phyloP scores from a whole-genome alignment of 371 early-diverging fungal genomes.

The Actinomucor elegans region DNA sequence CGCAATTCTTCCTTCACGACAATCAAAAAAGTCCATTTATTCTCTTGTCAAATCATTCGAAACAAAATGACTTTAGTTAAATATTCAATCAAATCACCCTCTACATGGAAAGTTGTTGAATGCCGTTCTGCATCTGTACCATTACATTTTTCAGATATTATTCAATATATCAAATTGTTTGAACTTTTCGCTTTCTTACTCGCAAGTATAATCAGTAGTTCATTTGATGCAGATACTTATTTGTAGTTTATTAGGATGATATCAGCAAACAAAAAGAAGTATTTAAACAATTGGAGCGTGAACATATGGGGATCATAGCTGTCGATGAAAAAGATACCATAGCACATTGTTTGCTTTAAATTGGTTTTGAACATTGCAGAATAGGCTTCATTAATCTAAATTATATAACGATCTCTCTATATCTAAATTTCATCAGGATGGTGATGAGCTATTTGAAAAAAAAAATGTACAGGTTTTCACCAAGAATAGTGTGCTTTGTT shows the following conservation, averaged over 20 bases:
- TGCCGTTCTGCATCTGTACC: slow-evolving; percentile 14
- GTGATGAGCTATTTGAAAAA: slow-evolving; percentile 1
- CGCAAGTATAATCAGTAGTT: slow-evolving; percentile 4
- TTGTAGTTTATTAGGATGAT: slow-evolving; percentile 14
- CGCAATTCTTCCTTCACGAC: slow-evolving; percentile 7
- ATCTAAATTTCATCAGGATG: not conserved
- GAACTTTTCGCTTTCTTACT: slow-evolving; percentile 10
- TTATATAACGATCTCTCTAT: not conserved
- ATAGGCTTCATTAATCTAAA: too few species aligned
- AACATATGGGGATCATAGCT: slow-evolving; percentile 4
- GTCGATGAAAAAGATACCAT: slow-evolving; percentile 7
- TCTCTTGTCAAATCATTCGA: slow-evolving; percentile 9
- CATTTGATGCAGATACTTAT: slow-evolving; percentile 5
- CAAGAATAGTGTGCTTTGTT: not conserved
- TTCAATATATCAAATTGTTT: slow-evolving; percentile 16
- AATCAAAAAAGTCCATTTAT: slow-evolving; percentile 2
- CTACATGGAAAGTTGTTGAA: slow-evolving; percentile 15
- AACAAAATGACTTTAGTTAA: slow-evolving; percentile 16
- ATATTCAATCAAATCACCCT: slow-evolving; percentile 5
- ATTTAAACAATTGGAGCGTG: slow-evolving; percentile 2
- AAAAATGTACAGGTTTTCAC: not conserved
- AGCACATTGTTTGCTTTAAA: slow-evolving; percentile 7
- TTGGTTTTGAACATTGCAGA: too few species aligned
- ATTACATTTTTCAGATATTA: not conserved
- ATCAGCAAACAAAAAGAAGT: slow-evolving; percentile 2